These are phyloP conservation scores for Pseudogymnoascus sp. DNA, from an alignment of 2,329 filamentous ascomycete species.

Conservation along the genomic window DNA sequence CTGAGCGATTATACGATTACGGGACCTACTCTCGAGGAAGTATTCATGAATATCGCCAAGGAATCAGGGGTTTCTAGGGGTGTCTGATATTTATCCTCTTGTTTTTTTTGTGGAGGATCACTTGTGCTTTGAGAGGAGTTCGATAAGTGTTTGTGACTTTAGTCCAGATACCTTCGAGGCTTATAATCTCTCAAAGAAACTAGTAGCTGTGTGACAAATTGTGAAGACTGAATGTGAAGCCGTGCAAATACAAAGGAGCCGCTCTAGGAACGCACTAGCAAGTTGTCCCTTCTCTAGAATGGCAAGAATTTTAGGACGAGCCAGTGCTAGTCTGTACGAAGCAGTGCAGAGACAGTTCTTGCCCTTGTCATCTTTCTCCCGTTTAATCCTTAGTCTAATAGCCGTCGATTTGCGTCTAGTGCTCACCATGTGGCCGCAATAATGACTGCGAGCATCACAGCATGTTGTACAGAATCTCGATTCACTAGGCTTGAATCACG, in stretches of 20 bases:
- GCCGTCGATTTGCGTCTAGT: no score
- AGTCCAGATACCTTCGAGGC: neutral
- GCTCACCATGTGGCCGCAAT: no score
- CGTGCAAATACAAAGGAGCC: neutral
- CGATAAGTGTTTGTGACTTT: neutral
- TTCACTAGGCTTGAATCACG: no score
- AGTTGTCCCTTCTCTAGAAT: neutral
- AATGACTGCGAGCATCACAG: no score
- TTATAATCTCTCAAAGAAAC: neutral
- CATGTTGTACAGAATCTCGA: no score
- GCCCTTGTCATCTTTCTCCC: no score
- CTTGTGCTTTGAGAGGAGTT: neutral
- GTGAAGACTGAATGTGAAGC: neutral
- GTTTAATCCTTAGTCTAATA: no score
- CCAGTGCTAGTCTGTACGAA: no score
- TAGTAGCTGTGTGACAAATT: neutral
- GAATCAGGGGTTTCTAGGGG: constrained; percentile 14
- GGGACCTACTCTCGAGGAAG: constrained; percentile 23
- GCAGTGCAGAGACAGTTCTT: no score
- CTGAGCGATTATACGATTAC: constrained; percentile 22
- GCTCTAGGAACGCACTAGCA: neutral
- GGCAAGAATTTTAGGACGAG: neutral
- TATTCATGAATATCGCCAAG: constrained; percentile 25
- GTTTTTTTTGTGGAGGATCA: neutral
- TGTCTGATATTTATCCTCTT: neutral